Conservation (phyloP, 495 filamentous ascomycete species). For the Polyplosphaeria fusca region DNA sequence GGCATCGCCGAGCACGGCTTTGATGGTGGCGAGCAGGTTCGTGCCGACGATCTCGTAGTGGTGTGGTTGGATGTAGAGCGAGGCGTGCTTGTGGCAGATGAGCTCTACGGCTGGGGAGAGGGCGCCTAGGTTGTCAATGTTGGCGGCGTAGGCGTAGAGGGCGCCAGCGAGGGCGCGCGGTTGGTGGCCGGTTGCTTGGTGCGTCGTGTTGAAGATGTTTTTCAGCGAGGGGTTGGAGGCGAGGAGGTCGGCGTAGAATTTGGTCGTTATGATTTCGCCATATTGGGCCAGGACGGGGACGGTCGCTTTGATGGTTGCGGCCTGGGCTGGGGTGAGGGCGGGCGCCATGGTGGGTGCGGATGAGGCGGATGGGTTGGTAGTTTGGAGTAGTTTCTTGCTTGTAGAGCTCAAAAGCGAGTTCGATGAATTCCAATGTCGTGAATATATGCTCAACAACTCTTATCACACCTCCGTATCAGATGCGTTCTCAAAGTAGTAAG, state of each 20-base stretch:
- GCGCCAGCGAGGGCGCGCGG: slow-evolving; percentile 61
- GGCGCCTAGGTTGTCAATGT: slow-evolving; percentile 66
- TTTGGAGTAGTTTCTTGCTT: neutral
- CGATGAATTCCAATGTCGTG: neutral
- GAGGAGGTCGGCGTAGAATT: slow-evolving; percentile 70
- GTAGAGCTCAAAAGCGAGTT: neutral
- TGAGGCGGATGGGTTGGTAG: neutral
- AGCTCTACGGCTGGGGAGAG: slow-evolving; percentile 62
- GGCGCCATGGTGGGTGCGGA: slow-evolving; percentile 17
- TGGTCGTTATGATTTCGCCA: slow-evolving; percentile 61
- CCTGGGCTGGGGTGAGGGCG: slow-evolving; percentile 37
- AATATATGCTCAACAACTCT: no score
- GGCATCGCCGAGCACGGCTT: slow-evolving; percentile 62
- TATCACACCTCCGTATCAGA: no score
- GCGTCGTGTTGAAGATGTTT: slow-evolving; percentile 64
- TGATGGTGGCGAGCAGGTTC: slow-evolving; percentile 66
- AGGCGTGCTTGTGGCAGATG: slow-evolving; percentile 74
- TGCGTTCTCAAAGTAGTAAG: no score
- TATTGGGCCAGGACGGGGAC: slow-evolving; percentile 63
- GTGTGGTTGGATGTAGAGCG: slow-evolving; percentile 63
- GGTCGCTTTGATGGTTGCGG: slow-evolving; percentile 56
- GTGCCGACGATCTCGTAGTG: slow-evolving; percentile 68
- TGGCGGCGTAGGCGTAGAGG: slow-evolving; percentile 65
- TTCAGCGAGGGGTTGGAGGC: slow-evolving; percentile 57
- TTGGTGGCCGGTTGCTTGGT: slow-evolving; percentile 64